Percentiles rank a stretch among this genome's conserved stretches.
phyloP scores from a whole-genome alignment of 2,329 filamentous ascomycete genomes.

The Thielaviopsis ethacetica region DNA sequence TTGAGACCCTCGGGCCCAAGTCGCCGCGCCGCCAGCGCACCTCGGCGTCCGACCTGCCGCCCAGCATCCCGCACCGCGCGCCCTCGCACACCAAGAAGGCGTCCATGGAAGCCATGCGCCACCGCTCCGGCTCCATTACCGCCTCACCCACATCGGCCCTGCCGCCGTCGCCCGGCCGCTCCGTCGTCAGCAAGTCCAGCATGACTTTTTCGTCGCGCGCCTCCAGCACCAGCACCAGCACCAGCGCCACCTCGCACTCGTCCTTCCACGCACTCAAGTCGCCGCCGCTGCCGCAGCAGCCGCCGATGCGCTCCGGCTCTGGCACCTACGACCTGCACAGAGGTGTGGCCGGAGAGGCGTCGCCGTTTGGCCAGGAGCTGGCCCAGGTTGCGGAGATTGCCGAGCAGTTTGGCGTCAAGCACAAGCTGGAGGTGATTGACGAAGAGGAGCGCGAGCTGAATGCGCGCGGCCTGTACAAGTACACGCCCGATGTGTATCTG shows the following conservation, averaged over 20 bases:
- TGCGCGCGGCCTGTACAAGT: conserved; percentile 53
- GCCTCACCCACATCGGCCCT: conserved; percentile 42
- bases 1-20: conserved; percentile 33
- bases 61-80: conserved; percentile 59
- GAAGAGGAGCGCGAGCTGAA: conserved; percentile 59
- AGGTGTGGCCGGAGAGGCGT: conserved; percentile 23
- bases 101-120: conserved; percentile 53
- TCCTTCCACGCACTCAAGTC: conserved; percentile 16
- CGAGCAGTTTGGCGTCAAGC: conserved; percentile 62
- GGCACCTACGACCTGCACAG: conserved; percentile 22
- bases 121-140: conserved; percentile 43
- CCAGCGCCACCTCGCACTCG: not conserved
- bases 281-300: conserved; percentile 16
- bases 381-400: conserved; percentile 85
- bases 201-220: conserved; percentile 15
- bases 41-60: conserved; percentile 32
- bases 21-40: conserved; percentile 22
- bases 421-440: conserved; percentile 44
- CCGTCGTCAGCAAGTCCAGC: conserved; percentile 14
- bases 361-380: conserved; percentile 81
- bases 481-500: conserved; percentile 70
- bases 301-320: conserved; percentile 19
- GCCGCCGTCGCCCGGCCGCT: conserved; percentile 34
- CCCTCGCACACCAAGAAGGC: conserved; percentile 81
- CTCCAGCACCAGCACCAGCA: conserved; percentile 13